Percentiles rank a stretch among this genome's conserved stretches.
phyloP scores from a whole-genome alignment of 352 stramenopile genomes.

The Pythium grandisporangium region DNA sequence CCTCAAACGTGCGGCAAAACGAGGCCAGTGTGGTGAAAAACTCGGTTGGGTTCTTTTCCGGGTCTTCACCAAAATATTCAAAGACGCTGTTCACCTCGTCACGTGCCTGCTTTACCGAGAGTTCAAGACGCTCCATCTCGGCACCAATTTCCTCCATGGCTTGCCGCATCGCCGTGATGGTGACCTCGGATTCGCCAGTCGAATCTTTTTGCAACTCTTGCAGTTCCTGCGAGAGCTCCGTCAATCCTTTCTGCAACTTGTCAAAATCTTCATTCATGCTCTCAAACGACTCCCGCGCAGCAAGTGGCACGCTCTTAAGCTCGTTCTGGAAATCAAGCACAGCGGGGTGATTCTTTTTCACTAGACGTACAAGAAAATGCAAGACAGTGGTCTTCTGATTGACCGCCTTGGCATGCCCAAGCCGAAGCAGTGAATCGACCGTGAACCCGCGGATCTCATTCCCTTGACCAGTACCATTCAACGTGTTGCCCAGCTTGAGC shows the following conservation, averaged over 20 bases:
- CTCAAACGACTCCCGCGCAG: conserved; percentile 77
- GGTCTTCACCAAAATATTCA: conserved; percentile 83
- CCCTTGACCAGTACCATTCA: conserved; percentile 89
- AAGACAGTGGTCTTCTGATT: conserved; percentile 97
- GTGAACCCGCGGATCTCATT: conserved; percentile 92
- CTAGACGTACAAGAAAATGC: conserved; percentile 95
- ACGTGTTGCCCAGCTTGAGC: conserved; percentile 94
- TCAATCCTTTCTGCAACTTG: conserved; percentile 40
- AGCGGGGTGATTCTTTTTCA: conserved; percentile 92
- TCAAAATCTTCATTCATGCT: conserved; percentile 53
- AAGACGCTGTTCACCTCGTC: conserved; percentile 69
- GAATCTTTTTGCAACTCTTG: conserved; percentile 31
- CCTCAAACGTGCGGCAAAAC: conserved; percentile 71
- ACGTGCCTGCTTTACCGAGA: conserved; percentile 21
- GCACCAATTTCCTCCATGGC: conserved; percentile 24
- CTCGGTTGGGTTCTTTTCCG: conserved; percentile 49
- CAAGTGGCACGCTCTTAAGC: conserved; percentile 71
- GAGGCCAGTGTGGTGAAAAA: conserved; percentile 81
- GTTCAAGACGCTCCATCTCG: conserved; percentile 32
- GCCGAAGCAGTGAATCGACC: conserved; percentile 91
- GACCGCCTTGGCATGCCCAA: conserved; percentile 92
- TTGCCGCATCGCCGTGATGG: conserved; percentile 23
- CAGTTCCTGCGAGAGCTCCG: conserved; percentile 35
- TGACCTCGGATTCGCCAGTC: not conserved
- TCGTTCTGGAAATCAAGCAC: conserved; percentile 91